These are phyloP conservation scores for Galerina marginata DNA, from an alignment of 768 basidiomycete species.

Conservation along the genomic window DNA sequence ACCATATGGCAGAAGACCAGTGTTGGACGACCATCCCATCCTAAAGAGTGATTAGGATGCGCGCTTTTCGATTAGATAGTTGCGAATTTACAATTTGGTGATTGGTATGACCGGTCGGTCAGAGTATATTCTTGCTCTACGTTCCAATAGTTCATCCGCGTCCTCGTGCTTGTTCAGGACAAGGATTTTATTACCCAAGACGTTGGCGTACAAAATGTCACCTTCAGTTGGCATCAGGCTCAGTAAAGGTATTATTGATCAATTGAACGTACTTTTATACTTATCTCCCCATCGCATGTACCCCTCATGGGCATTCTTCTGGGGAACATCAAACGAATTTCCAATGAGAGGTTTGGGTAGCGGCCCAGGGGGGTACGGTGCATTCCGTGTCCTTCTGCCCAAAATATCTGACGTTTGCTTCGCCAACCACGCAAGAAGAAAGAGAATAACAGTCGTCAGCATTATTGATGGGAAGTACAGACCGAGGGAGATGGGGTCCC, in stretches of 20 bases:
- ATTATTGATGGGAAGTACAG: no score
- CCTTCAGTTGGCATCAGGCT: background rate
- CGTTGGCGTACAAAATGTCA: background rate
- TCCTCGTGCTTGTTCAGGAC: constrained; percentile 2
- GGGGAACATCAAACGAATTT: background rate
- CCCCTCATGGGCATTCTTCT: no score
- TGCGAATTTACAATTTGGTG: background rate
- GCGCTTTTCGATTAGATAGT: background rate
- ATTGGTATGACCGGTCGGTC: background rate
- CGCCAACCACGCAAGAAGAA: no score
- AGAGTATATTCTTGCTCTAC: constrained; percentile 2
- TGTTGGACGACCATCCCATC: constrained; percentile 42
- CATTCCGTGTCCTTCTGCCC: no score
- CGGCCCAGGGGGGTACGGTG: background rate
- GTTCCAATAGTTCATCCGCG: constrained; percentile 1
- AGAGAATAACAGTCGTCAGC: no score
- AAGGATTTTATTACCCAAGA: background rate
- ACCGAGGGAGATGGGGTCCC: no score
- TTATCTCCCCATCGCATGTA: background rate
- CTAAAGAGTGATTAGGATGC: background rate
- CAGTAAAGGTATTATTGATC: background rate
- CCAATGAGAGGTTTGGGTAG: background rate
- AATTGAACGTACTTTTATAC: background rate
- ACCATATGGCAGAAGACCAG: constrained; percentile 39
- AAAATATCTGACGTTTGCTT: no score